Evolutionary conservation across 441 rosid species (phyloP).

Genomic region (Populus hybrid): DNA sequence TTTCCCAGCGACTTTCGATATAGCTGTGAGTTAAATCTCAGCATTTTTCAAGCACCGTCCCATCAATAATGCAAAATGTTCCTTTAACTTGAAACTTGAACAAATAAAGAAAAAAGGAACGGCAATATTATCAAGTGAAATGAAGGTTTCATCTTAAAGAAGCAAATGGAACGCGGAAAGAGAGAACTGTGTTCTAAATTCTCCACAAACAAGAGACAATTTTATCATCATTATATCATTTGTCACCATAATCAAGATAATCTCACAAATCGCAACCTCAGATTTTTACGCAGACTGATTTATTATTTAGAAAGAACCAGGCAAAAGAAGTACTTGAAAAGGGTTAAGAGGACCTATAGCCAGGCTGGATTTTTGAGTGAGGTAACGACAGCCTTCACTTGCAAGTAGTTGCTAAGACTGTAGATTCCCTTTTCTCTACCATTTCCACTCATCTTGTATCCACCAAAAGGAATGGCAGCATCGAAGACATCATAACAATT

Average conservation of each 20-base stretch:
- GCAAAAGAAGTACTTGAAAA: not conserved
- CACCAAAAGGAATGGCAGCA: constrained; percentile 91
- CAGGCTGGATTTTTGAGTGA: constrained; percentile 79
- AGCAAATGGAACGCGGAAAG: not conserved
- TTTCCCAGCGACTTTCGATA: not conserved
- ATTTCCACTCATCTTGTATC: constrained; percentile 90
- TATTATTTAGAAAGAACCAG: too few species aligned
- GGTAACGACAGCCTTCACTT: constrained; percentile 86
- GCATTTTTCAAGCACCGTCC: not conserved
- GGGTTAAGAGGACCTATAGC: constrained; percentile 34
- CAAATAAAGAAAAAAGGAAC: too few species aligned
- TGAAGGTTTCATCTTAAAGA: constrained; percentile 10
- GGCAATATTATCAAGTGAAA: too few species aligned
- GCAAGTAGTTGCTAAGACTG: constrained; percentile 79
- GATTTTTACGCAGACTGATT: not conserved
- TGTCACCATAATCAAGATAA: not conserved
- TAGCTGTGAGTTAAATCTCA: not conserved
- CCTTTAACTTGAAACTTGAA: not conserved
- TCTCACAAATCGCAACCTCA: not conserved
- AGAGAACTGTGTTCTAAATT: not conserved
- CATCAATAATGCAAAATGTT: not conserved
- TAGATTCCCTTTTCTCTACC: constrained; percentile 94
- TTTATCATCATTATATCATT: not conserved
- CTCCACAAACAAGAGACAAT: not conserved
- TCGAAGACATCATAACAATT: constrained; percentile 85